Evolutionary conservation across 768 basidiomycete genomes (phyloP).

Genomic region (Kwoniella sp.): DNA sequence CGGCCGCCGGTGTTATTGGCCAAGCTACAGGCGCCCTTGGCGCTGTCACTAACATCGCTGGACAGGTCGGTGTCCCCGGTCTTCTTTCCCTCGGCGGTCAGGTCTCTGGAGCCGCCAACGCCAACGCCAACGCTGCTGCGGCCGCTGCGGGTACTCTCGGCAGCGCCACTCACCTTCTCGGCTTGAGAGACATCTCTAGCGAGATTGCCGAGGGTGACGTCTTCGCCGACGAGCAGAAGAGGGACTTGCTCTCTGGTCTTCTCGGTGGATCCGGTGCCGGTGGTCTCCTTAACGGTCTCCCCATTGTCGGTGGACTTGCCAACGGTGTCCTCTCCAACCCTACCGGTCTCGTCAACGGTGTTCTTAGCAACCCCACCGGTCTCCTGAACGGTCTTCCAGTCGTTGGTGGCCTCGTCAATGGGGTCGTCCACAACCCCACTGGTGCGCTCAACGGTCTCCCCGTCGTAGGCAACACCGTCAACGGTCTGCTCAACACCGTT

Average conservation of each 20-base stretch:
- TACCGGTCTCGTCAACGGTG: conserved; percentile 12
- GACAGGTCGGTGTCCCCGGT: conserved; percentile 8
- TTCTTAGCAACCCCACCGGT: conserved; percentile 9
- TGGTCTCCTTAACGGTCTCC: conserved; percentile 11
- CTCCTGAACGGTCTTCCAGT: conserved; percentile 16
- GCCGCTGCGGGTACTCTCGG: neutral
- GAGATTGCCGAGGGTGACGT: conserved; percentile 22
- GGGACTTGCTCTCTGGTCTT: conserved; percentile 25
- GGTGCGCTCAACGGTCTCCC: conserved; percentile 6
- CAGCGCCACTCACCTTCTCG: conserved; percentile 3
- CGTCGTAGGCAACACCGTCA: conserved; percentile 11
- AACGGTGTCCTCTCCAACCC: conserved; percentile 14
- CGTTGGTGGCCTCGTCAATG: conserved; percentile 17
- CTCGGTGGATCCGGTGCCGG: neutral
- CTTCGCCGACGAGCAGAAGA: conserved; percentile 13
- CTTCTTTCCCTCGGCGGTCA: conserved; percentile 19
- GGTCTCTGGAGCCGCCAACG: conserved; percentile 10
- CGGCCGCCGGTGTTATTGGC: conserved; percentile 7
- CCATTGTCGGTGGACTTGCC: conserved; percentile 2
- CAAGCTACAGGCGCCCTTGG: conserved; percentile 12
- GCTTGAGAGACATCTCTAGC: conserved; percentile 14
- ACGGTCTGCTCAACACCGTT: conserved; percentile 19
- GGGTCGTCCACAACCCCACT: neutral
- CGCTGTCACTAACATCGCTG: conserved; percentile 12
- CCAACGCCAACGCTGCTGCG: conserved; percentile 6